A percentile compares a stretch with the other conserved stretches of the same genome.
Conservation (phyloP, 108 stramenopile species). For the Cylindrotheca fusiformis region DNA sequence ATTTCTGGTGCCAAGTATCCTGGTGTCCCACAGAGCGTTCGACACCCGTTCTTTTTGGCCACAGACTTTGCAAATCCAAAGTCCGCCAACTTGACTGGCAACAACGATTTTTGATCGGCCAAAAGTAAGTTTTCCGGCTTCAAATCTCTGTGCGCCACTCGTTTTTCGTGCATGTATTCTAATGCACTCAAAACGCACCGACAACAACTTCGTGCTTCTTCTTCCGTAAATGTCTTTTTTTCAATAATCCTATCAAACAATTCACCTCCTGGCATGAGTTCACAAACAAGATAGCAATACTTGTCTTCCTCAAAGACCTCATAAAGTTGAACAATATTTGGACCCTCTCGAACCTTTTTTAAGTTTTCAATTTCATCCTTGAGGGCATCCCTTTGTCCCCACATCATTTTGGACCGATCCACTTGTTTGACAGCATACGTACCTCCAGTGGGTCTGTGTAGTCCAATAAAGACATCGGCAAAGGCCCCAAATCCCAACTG, state of each 20-base stretch:
- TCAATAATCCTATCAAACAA: conserved; percentile 91
- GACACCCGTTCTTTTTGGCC: conserved; percentile 58
- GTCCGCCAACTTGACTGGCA: conserved; percentile 93
- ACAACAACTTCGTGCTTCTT: conserved; percentile 59
- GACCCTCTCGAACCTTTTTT: conserved; percentile 48
- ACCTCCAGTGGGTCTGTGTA: conserved; percentile 46
- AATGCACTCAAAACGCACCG: conserved; percentile 68
- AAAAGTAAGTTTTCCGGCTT: conserved; percentile 69
- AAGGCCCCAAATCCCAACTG: conserved; percentile 81
- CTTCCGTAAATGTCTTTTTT: conserved; percentile 72
- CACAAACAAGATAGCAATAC: conserved; percentile 77
- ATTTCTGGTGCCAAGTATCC: conserved; percentile 98
- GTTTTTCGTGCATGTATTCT: conserved; percentile 77
- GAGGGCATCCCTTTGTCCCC: conserved; percentile 60
- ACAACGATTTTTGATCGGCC: conserved; percentile 23
- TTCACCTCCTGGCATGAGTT: conserved; percentile 87
- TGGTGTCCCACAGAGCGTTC: conserved; percentile 95
- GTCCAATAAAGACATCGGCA: conserved; percentile 67
- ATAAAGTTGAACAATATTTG: conserved; percentile 84
- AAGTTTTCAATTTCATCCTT: conserved; percentile 68
- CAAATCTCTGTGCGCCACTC: conserved; percentile 73
- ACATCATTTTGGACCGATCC: conserved; percentile 65
- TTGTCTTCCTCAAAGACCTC: conserved; percentile 65
- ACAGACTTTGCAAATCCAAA: conserved; percentile 94
- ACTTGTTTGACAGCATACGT: conserved; percentile 75